These are phyloP conservation scores for Fusarium protoensiforme DNA, from an alignment of 2,329 filamentous ascomycete species.

Conservation along the genomic window DNA sequence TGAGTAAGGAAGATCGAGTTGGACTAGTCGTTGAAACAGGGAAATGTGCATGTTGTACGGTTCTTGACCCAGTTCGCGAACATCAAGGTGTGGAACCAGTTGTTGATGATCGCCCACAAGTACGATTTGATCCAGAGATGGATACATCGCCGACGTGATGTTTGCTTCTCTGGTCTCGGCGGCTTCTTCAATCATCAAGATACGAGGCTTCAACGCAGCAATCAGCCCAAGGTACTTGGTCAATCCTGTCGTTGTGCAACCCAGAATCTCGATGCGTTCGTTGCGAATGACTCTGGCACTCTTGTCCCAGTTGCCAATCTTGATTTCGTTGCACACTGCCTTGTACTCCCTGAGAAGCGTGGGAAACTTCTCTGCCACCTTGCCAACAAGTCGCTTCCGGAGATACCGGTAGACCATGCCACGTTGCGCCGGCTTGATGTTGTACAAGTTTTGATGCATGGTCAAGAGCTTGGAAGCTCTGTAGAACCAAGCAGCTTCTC, in stretches of 20 bases:
- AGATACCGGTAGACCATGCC: conserved; percentile 75
- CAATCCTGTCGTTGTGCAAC: conserved; percentile 81
- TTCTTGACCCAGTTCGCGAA: conserved; percentile 65
- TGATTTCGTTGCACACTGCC: conserved; percentile 61
- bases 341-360: conserved; percentile 61
- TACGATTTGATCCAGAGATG: conserved; percentile 64
- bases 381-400: conserved; percentile 63
- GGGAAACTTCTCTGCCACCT: conserved; percentile 59
- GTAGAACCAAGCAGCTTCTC: conserved; percentile 16
- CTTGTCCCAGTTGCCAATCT: conserved; percentile 67
- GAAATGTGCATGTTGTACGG: conserved; percentile 79
- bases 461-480: conserved; percentile 25
- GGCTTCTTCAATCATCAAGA: conserved; percentile 82
- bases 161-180: conserved; percentile 79
- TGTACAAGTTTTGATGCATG: conserved; percentile 65
- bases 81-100: conserved; percentile 75
- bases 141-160: conserved; percentile 62
- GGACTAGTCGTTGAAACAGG: conserved; percentile 83
- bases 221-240: conserved; percentile 82
- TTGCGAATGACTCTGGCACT: conserved; percentile 59
- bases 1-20: conserved; percentile 70
- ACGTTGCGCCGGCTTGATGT: conserved; percentile 65
- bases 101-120: conserved; percentile 85
- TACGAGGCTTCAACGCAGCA: conserved; percentile 70
- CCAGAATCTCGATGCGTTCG: conserved; percentile 63